These are phyloP conservation scores for Phalaenopsis hybrid DNA, from an alignment of 116 monocot genomes.

Conservation along the genomic window DNA sequence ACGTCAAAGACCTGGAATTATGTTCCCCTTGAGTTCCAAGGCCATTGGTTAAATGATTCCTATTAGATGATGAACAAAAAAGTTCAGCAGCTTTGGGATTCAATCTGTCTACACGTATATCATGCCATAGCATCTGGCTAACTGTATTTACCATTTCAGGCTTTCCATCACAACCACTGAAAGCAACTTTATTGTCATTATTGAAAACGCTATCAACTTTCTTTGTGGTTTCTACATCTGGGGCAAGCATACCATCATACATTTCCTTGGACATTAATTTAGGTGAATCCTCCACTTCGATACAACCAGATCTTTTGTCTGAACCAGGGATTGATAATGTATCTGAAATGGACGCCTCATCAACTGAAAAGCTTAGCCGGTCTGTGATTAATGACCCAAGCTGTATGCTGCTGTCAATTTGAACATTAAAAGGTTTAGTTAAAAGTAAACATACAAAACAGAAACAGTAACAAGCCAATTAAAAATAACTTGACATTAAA, in stretches of 20 bases:
- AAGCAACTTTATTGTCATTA: constrained; percentile 10
- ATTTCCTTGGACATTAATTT: constrained; percentile 22
- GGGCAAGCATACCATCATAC: constrained; percentile 16
- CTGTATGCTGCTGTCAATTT: constrained; percentile 26
- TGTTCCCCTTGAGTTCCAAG: constrained; percentile 2
- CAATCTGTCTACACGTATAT: constrained; percentile 24
- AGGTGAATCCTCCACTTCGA: constrained; percentile 31
- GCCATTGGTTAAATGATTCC: constrained; percentile 12
- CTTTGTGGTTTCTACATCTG: not conserved
- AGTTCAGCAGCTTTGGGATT: constrained; percentile 18
- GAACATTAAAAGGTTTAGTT: not conserved
- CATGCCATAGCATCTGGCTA: constrained; percentile 23
- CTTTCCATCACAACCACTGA: constrained; percentile 44
- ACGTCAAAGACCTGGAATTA: not conserved
- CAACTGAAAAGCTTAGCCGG: constrained; percentile 38
- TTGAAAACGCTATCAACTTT: not conserved
- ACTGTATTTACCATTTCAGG: constrained; percentile 41
- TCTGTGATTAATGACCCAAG: constrained; percentile 49
- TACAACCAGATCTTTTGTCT: constrained; percentile 34
- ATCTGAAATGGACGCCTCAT: constrained; percentile 41
- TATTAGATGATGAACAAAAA: constrained; percentile 15
- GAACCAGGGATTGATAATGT: constrained; percentile 48
- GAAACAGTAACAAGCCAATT: too few species aligned
- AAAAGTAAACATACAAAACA: not conserved
- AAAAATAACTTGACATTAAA: not conserved